Conservation (phyloP, 225 moss, liverwort and hornwort species). For the Ulota crispa region DNA sequence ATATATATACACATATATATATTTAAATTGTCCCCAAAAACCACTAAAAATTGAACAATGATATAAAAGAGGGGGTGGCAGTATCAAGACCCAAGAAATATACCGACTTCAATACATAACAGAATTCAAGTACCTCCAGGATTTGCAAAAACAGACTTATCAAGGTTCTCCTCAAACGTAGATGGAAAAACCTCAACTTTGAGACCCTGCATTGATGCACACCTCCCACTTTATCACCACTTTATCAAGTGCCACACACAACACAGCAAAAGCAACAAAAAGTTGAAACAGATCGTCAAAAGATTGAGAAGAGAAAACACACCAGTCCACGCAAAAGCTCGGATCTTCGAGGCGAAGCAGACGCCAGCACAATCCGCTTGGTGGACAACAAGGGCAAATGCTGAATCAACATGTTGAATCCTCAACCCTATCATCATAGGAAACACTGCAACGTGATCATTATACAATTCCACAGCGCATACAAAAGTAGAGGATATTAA, state of each 20-base stretch:
- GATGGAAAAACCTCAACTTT: conserved; percentile 81
- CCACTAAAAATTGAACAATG: too few species aligned
- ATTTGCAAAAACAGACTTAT: conserved; percentile 70
- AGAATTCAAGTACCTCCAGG: conserved; percentile 69
- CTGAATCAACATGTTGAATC: conserved; percentile 81
- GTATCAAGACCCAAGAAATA: too few species aligned
- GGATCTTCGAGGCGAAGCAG: conserved; percentile 89
- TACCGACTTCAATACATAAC: background rate
- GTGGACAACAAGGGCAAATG: conserved; percentile 84
- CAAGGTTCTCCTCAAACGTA: conserved; percentile 87
- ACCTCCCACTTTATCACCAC: background rate
- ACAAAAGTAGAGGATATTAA: background rate
- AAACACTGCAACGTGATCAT: background rate
- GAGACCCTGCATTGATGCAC: conserved; percentile 57
- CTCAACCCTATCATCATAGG: conserved; percentile 7
- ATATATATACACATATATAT: too few species aligned
- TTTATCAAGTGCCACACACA: background rate
- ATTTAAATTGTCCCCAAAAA: too few species aligned
- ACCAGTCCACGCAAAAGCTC: conserved; percentile 93
- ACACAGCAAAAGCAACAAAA: background rate
- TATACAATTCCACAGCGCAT: background rate
- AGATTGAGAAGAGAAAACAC: background rate
- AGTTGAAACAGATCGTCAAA: background rate
- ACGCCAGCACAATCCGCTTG: conserved; percentile 89
- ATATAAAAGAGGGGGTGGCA: too few species aligned